Percentiles rank a stretch among this genome's conserved stretches.
phyloP scores from a whole-genome alignment of 2,329 filamentous ascomycete species.

The Epichloe aotearoae region DNA sequence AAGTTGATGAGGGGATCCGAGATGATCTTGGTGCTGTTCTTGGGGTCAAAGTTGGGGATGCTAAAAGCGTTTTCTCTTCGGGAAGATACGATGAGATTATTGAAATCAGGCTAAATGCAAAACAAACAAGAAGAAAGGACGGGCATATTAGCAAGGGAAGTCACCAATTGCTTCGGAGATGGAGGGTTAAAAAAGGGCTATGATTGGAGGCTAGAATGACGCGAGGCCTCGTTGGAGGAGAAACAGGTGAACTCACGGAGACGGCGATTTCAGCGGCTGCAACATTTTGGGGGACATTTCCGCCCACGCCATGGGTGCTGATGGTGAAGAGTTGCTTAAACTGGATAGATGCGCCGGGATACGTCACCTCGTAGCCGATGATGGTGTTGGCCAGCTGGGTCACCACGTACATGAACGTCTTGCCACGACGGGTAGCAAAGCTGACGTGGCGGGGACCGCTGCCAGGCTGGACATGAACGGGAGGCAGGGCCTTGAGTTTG shows the following conservation, averaged over 20 bases:
- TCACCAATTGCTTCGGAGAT: neutral
- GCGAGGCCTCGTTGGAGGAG: neutral
- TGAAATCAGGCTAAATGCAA: constrained; percentile 36
- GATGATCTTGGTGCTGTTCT: constrained; percentile 29
- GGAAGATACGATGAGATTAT: constrained; percentile 54
- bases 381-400: constrained; percentile 47
- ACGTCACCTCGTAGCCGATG: constrained; percentile 41
- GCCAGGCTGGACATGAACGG: constrained; percentile 33
- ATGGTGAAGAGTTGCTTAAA: constrained; percentile 35
- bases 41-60: constrained; percentile 30
- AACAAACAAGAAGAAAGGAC: neutral
- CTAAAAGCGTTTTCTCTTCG: constrained; percentile 46
- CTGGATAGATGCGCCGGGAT: constrained; percentile 27
- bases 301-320: constrained; percentile 33
- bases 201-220: neutral
- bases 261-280: constrained; percentile 43
- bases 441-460: constrained; percentile 51
- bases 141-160: neutral
- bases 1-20: constrained; percentile 59
- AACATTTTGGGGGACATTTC: constrained; percentile 25
- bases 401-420: constrained; percentile 46
- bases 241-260: constrained; percentile 34
- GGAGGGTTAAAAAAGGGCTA: neutral
- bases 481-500: constrained; percentile 25
- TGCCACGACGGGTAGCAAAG: constrained; percentile 35